phyloP scores from a whole-genome alignment of 106 monocot genomes.

The Dioscorea alata region DNA sequence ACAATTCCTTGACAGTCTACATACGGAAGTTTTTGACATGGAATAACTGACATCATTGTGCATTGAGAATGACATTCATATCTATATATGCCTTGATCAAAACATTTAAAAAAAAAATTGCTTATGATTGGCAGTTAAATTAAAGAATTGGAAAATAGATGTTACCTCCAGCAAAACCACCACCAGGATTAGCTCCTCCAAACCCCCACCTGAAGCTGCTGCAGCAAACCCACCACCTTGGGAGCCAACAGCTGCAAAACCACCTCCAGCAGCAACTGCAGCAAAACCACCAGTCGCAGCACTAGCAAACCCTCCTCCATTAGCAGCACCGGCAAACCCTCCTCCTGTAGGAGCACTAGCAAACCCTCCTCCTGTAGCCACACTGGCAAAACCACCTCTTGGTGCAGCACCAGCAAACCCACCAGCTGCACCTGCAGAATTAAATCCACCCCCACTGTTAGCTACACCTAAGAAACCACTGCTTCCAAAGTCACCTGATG shows the following conservation, averaged over 20 bases:
- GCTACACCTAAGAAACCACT: conserved; percentile 15
- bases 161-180: conserved; percentile 39
- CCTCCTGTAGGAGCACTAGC: conserved; percentile 17
- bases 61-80: not conserved
- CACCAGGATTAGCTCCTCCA: conserved; percentile 17
- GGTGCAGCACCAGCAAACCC: conserved; percentile 19
- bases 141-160: not conserved
- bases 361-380: conserved; percentile 29
- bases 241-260: conserved; percentile 36
- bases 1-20: too few species aligned
- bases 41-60: not conserved
- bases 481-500: conserved; percentile 22
- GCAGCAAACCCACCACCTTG: conserved; percentile 56
- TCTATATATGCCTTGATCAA: not conserved
- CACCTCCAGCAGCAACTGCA: conserved; percentile 25
- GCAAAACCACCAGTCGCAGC: conserved; percentile 26
- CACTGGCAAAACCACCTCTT: conserved; percentile 26
- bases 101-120: not conserved
- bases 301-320: too few species aligned
- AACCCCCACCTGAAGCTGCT: conserved; percentile 25
- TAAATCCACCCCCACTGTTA: conserved; percentile 22
- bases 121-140: too few species aligned
- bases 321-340: conserved; percentile 14
- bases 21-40: not conserved
- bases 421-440: conserved; percentile 23